Conservation (phyloP, 495 filamentous ascomycete genomes). For the Neurospora intermedia region DNA sequence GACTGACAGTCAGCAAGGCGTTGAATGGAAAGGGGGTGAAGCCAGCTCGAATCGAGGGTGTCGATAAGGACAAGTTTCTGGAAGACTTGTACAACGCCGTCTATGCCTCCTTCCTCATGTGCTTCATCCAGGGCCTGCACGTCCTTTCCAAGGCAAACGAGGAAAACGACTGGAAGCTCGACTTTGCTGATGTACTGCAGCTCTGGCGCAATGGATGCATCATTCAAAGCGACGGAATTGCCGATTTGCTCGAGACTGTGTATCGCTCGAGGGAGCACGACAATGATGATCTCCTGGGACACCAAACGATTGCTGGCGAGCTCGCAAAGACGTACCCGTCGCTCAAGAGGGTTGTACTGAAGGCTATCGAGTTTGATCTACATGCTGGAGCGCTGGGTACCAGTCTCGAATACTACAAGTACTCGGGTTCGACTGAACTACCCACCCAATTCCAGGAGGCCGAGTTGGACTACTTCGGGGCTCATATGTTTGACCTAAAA, state of each 20-base stretch:
- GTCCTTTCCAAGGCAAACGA: slow-evolving; percentile 52
- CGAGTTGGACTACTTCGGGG: slow-evolving; percentile 61
- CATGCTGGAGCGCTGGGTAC: slow-evolving; percentile 54
- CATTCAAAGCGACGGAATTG: slow-evolving; percentile 59
- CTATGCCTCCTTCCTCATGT: slow-evolving; percentile 51
- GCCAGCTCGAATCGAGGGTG: slow-evolving; percentile 14
- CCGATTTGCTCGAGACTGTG: slow-evolving; percentile 42
- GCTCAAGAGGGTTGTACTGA: slow-evolving; percentile 48
- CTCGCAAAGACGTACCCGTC: slow-evolving; percentile 39
- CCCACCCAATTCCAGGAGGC: slow-evolving; percentile 68
- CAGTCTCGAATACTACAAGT: slow-evolving; percentile 62
- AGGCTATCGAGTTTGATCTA: slow-evolving; percentile 48
- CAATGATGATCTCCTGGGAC: slow-evolving; percentile 35
- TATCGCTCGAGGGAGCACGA: slow-evolving; percentile 11
- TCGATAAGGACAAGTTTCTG: slow-evolving; percentile 38
- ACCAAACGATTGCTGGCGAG: slow-evolving; percentile 41
- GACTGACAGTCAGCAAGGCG: slow-evolving; percentile 34
- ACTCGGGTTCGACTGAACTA: slow-evolving; percentile 41
- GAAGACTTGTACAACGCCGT: slow-evolving; percentile 51
- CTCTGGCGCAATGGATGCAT: slow-evolving; percentile 70
- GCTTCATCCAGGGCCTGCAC: slow-evolving; percentile 58
- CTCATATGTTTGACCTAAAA: slow-evolving; percentile 53
- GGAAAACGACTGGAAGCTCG: slow-evolving; percentile 52
- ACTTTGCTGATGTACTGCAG: slow-evolving; percentile 47
- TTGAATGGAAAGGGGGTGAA: slow-evolving; percentile 10